Percentiles rank a stretch among this genome's conserved stretches.
Conservation (phyloP, 2,329 filamentous ascomycete genomes). For the Thielaviopsis ethacetica region DNA sequence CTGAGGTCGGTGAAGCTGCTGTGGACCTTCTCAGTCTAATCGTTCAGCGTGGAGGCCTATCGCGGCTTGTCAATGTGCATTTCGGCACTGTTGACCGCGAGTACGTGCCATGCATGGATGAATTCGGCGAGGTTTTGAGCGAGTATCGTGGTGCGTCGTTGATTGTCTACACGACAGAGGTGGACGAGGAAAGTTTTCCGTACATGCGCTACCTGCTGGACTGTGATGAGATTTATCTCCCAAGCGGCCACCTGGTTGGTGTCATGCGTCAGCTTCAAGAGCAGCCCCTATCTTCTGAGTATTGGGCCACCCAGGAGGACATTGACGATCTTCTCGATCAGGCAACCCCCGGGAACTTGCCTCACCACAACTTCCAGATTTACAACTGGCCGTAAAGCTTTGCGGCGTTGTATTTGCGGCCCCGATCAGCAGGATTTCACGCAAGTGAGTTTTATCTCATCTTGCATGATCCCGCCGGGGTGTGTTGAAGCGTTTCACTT, state of each 20-base stretch:
- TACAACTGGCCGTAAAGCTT: background rate
- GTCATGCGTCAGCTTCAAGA: background rate
- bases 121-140: background rate
- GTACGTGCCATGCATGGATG: background rate
- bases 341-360: background rate
- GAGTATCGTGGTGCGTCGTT: background rate
- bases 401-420: background rate
- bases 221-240: background rate
- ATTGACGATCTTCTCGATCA: background rate
- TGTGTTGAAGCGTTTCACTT: too few species aligned
- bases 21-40: background rate
- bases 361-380: background rate
- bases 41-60: background rate
- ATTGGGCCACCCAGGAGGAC: background rate
- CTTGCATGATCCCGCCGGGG: too few species aligned
- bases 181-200: background rate
- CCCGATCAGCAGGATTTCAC: too few species aligned
- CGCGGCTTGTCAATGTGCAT: background rate
- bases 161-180: background rate
- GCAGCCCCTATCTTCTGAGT: background rate
- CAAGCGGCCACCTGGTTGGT: background rate
- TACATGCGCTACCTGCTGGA: background rate
- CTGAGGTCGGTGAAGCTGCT: background rate
- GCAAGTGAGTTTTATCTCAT: too few species aligned
- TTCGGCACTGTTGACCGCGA: background rate